Percentiles rank a stretch among this genome's conserved stretches.
These are phyloP conservation scores for Stromatinia cepivora DNA, from an alignment of 2,329 filamentous ascomycete species.

Conservation along the genomic window DNA sequence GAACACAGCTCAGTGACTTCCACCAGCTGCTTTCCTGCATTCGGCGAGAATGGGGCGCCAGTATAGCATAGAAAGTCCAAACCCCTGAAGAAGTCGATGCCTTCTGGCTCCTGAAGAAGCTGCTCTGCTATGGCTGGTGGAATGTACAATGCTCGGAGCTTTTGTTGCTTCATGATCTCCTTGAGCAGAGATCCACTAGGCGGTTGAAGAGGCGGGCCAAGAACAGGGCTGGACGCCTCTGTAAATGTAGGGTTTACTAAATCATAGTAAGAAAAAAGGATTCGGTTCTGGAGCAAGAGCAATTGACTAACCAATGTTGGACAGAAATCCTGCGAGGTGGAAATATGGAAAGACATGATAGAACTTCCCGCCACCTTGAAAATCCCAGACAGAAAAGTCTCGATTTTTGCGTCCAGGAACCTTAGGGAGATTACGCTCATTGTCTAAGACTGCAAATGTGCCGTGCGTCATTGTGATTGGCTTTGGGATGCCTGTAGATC, in stretches of 20 bases:
- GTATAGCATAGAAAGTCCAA: conserved; percentile 22
- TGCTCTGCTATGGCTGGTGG: conserved; percentile 18
- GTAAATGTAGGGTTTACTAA: conserved; percentile 12
- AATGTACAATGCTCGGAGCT: conserved; percentile 14
- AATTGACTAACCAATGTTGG: conserved; percentile 1
- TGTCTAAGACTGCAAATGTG: conserved; percentile 22
- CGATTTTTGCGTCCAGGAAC: conserved; percentile 17
- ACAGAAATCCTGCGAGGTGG: conserved; percentile 21
- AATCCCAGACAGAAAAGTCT: conserved; percentile 17
- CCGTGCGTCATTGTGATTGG: conserved; percentile 24
- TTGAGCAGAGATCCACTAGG: conserved; percentile 20
- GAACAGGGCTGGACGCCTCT: conserved; percentile 14
- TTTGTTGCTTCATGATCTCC: conserved; percentile 12
- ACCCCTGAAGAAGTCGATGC: conserved; percentile 1
- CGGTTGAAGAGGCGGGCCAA: conserved; percentile 20
- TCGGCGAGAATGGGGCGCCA: conserved; percentile 20
- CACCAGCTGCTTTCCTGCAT: conserved; percentile 12
- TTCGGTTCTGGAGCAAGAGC: not conserved
- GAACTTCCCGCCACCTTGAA: conserved; percentile 3
- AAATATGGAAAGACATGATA: conserved; percentile 22
- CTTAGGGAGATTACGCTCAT: conserved; percentile 5
- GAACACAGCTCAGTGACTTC: conserved; percentile 18
- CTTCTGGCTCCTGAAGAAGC: conserved; percentile 16
- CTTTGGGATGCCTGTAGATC: conserved; percentile 25
- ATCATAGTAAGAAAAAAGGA: not conserved